These are phyloP conservation scores for Tothia fuscella DNA, from an alignment of 2,329 filamentous ascomycete genomes.

Conservation along the genomic window DNA sequence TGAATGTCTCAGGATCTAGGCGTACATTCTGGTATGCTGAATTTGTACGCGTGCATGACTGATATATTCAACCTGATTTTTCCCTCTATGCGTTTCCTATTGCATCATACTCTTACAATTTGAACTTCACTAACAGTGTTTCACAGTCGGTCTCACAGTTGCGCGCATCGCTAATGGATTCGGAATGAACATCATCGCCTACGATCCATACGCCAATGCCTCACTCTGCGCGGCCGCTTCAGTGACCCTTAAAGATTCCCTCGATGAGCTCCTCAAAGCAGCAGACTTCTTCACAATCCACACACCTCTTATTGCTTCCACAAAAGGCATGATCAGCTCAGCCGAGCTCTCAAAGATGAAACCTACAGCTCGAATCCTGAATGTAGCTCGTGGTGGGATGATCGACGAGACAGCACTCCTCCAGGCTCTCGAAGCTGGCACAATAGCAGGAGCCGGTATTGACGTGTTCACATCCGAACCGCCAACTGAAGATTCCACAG, in stretches of 20 bases:
- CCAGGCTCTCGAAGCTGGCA: conserved; percentile 55
- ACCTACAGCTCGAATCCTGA: conserved; percentile 58
- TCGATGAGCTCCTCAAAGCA: conserved; percentile 50
- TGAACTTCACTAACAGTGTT: too few species aligned
- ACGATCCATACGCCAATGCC: conserved; percentile 66
- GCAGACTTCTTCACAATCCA: conserved; percentile 73
- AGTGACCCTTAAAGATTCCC: conserved; percentile 47
- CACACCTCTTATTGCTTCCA: conserved; percentile 67
- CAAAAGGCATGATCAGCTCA: conserved; percentile 59
- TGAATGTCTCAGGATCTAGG: not conserved
- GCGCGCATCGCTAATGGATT: conserved; percentile 67
- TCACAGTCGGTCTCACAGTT: conserved; percentile 58
- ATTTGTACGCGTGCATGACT: too few species aligned
- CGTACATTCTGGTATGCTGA: not conserved
- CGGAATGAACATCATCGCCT: conserved; percentile 62
- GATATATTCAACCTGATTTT: not conserved
- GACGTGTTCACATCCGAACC: conserved; percentile 74
- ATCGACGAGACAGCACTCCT: conserved; percentile 66
- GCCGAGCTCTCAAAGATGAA: conserved; percentile 61
- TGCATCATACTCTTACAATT: not conserved
- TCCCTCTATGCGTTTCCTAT: not conserved
- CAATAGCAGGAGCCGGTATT: conserved; percentile 64
- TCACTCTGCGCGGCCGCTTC: conserved; percentile 58
- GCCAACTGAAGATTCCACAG: conserved; percentile 45
- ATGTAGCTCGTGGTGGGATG: conserved; percentile 69